Evolutionary conservation across 257 asterid genomes (phyloP).

Genomic region (Schizonepeta tenuifolia): DNA sequence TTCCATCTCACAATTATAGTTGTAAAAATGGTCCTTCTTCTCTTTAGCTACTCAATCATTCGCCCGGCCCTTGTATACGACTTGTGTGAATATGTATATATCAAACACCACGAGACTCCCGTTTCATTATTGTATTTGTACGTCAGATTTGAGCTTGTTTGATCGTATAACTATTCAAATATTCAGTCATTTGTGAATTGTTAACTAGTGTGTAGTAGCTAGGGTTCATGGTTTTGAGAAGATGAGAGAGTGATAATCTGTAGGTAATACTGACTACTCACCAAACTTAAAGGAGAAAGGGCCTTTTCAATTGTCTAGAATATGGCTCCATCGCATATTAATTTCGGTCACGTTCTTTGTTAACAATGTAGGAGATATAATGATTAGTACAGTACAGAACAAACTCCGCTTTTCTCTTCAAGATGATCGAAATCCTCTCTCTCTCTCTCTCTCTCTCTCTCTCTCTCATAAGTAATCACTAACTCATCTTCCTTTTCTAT

Average conservation of each 20-base stretch:
- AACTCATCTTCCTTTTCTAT: neutral
- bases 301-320: neutral
- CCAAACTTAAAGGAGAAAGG: slow-evolving; percentile 16
- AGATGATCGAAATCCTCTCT: neutral
- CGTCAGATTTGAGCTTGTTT: too few species aligned
- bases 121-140: too few species aligned
- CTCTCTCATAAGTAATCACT: slow-evolving; percentile 22
- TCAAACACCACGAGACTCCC: too few species aligned
- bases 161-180: too few species aligned
- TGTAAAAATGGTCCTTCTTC: slow-evolving; percentile 41
- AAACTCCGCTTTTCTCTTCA: slow-evolving; percentile 28
- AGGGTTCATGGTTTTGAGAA: neutral
- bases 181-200: too few species aligned
- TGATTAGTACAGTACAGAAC: slow-evolving; percentile 43
- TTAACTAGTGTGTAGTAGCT: too few species aligned
- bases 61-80: neutral
- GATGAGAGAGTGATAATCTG: neutral
- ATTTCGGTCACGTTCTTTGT: slow-evolving; percentile 37
- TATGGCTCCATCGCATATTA: slow-evolving; percentile 35
- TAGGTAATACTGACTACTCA: slow-evolving; percentile 19
- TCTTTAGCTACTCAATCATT: slow-evolving; percentile 56
- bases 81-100: too few species aligned
- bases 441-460: slow-evolving; percentile 1
- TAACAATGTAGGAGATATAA: slow-evolving; percentile 36
- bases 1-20: slow-evolving; percentile 36